Conservation (phyloP, 2,329 filamentous ascomycete genomes). For the Scedosporium boydii region DNA sequence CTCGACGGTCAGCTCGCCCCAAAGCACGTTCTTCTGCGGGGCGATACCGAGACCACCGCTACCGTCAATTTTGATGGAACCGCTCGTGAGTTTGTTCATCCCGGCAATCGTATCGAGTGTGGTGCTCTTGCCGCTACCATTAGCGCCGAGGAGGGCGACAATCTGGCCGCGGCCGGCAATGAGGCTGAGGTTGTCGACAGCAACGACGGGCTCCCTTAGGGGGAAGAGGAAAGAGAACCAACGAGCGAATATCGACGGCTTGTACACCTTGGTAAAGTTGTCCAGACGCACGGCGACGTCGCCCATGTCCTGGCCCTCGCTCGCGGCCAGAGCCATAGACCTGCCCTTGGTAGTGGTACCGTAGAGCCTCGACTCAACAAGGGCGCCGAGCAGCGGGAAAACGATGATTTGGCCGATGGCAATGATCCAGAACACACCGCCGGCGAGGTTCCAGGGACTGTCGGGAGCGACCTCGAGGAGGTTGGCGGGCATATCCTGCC, state of each 20-base stretch:
- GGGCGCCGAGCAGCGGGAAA: conserved; percentile 66
- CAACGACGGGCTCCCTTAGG: conserved; percentile 59
- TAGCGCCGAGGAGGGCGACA: conserved; percentile 76
- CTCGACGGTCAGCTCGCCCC: conserved; percentile 77
- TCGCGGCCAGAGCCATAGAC: conserved; percentile 6
- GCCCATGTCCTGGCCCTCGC: conserved; percentile 14
- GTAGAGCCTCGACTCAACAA: conserved; percentile 65
- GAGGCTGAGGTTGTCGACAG: conserved; percentile 66
- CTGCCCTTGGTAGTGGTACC: conserved; percentile 60
- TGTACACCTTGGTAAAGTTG: conserved; percentile 70
- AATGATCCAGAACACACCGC: conserved; percentile 70
- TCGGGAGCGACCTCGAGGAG: conserved; percentile 52
- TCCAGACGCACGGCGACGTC: conserved; percentile 57
- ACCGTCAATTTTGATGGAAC: conserved; percentile 67
- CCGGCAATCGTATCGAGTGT: conserved; percentile 84
- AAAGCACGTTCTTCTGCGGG: conserved; percentile 89
- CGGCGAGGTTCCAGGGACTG: conserved; percentile 59
- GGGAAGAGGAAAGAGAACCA: conserved; percentile 35
- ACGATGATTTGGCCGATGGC: conserved; percentile 66
- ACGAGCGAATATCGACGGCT: conserved; percentile 51
- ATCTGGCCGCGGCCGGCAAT: conserved; percentile 71
- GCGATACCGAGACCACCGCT: conserved; percentile 76
- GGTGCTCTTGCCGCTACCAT: conserved; percentile 84
- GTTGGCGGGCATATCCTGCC: conserved; percentile 47
- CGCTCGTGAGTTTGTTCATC: conserved; percentile 65